Evolutionary conservation across 768 basidiomycete genomes (phyloP).

Genomic region (Rhizopogon vulgaris): DNA sequence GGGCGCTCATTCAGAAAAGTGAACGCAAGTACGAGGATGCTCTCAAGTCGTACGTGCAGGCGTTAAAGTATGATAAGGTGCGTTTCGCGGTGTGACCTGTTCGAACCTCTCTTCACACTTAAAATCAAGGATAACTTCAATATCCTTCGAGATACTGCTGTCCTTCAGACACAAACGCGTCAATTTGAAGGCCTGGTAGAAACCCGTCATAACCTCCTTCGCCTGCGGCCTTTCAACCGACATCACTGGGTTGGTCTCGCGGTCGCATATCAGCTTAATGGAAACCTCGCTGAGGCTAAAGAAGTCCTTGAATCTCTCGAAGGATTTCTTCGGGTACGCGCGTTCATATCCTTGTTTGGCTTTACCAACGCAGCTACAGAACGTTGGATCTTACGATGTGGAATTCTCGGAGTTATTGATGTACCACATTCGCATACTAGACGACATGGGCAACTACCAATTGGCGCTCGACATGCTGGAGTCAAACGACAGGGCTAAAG

Average conservation of each 20-base stretch:
- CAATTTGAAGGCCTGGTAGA: conserved; percentile 73
- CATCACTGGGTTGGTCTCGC: conserved; percentile 89
- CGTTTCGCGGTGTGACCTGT: conserved; percentile 13
- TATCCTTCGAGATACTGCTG: conserved; percentile 84
- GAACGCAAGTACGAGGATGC: conserved; percentile 96
- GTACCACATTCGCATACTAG: conserved; percentile 69
- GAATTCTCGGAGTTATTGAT: conserved; percentile 81
- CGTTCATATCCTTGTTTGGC: not conserved
- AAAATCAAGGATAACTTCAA: conserved; percentile 80
- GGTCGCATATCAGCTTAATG: conserved; percentile 82
- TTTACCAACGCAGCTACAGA: conserved; percentile 32
- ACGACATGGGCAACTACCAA: conserved; percentile 59
- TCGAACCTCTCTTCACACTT: conserved; percentile 1
- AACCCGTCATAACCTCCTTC: conserved; percentile 75
- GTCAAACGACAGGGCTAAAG: conserved; percentile 42
- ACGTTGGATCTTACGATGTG: conserved; percentile 70
- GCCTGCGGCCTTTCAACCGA: conserved; percentile 73
- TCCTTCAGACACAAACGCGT: conserved; percentile 84
- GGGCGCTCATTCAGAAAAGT: conserved; percentile 89
- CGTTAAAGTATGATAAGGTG: conserved; percentile 85
- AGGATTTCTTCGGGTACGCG: conserved; percentile 56
- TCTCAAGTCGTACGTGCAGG: conserved; percentile 86
- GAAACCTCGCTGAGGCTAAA: conserved; percentile 63
- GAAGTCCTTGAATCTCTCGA: conserved; percentile 71
- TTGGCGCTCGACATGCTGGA: conserved; percentile 64